Evolutionary conservation across 2,329 filamentous ascomycete species (phyloP).

Genomic region (Neofusicoccum sp.): DNA sequence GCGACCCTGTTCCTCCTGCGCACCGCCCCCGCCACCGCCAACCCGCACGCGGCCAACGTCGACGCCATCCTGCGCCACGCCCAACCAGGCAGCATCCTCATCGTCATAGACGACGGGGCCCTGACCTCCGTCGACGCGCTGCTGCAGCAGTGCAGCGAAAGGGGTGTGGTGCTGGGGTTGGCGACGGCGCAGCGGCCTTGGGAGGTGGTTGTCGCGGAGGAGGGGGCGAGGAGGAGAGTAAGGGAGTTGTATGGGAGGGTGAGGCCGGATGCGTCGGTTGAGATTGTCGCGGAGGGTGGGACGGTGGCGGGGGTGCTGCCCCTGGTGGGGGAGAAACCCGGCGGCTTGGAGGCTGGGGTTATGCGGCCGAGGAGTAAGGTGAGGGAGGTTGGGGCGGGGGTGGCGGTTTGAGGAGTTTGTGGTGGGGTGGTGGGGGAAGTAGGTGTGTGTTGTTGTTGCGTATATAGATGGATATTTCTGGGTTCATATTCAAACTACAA

Average conservation of each 20-base stretch:
- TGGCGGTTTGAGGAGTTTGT: background rate
- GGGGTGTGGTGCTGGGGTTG: background rate
- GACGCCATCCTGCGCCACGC: background rate
- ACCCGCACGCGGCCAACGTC: background rate
- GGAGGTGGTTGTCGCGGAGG: background rate
- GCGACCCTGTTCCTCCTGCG: background rate
- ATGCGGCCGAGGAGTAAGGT: background rate
- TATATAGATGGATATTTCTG: background rate
- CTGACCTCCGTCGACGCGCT: background rate
- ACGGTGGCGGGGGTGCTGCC: background rate
- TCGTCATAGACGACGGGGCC: background rate
- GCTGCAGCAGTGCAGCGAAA: background rate
- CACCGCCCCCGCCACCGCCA: background rate
- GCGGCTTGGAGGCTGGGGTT: background rate
- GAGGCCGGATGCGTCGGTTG: background rate
- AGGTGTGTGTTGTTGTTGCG: background rate
- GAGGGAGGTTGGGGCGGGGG: background rate
- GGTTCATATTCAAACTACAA: background rate
- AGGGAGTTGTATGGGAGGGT: background rate
- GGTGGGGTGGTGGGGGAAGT: background rate
- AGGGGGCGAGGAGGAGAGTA: background rate
- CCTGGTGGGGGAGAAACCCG: background rate
- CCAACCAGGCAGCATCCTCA: background rate
- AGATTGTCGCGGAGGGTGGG: background rate
- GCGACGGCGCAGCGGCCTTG: slow-evolving; percentile 18